Conservation (phyloP, 768 basidiomycete species). For the Rhizopogon vulgaris region DNA sequence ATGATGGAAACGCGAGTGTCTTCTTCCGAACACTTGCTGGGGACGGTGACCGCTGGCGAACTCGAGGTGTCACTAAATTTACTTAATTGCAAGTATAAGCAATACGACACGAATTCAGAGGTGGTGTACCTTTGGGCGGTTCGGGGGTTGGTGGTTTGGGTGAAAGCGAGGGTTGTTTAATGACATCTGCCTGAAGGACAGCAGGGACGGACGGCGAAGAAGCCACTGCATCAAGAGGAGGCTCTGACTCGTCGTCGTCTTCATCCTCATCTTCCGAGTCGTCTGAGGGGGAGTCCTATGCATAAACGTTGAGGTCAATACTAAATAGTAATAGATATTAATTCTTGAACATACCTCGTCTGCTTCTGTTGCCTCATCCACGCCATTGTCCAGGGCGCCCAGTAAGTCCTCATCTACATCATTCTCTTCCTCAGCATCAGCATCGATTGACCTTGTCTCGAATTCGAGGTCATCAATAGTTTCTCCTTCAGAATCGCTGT, state of each 20-base stretch:
- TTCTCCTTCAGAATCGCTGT: constrained; percentile 62
- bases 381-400: constrained; percentile 47
- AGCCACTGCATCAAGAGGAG: constrained; percentile 24
- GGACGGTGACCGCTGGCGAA: constrained; percentile 40
- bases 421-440: constrained; percentile 40
- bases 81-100: constrained; percentile 14
- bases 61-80: constrained; percentile 14
- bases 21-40: constrained; percentile 50
- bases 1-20: constrained; percentile 29
- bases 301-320: neutral
- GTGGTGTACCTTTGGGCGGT: constrained; percentile 28
- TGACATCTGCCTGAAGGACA: constrained; percentile 11
- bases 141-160: constrained; percentile 24
- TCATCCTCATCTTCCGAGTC: constrained; percentile 58
- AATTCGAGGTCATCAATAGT: constrained; percentile 54
- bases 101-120: neutral
- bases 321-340: neutral
- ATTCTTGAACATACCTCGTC: constrained; percentile 58
- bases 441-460: constrained; percentile 35
- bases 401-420: constrained; percentile 59
- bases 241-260: constrained; percentile 46
- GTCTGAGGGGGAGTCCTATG: constrained; percentile 53
- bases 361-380: constrained; percentile 62
- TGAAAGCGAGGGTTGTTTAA: constrained; percentile 8
- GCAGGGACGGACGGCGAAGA: constrained; percentile 23